Conservation (phyloP, 1,139 yeast genomes). For the Chernovozyma aurita region DNA sequence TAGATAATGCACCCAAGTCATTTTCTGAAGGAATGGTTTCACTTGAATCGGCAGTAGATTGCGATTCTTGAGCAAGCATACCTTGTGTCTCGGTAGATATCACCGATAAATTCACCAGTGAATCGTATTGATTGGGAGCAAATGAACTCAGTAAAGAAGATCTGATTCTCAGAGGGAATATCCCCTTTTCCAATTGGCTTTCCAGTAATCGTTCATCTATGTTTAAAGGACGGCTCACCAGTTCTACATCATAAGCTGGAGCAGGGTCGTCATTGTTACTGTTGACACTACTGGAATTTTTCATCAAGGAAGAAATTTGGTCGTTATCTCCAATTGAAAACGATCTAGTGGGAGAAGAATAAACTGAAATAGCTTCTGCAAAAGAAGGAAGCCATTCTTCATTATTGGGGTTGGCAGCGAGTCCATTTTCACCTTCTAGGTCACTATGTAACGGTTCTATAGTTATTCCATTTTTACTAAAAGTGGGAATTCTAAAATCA, state of each 20-base stretch:
- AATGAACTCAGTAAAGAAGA: constrained; percentile 24
- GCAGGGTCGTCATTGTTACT: constrained; percentile 30
- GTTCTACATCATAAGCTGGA: constrained; percentile 30
- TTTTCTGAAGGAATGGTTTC: neutral
- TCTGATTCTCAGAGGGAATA: constrained; percentile 11
- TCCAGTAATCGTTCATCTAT: constrained; percentile 21
- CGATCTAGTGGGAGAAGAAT: constrained; percentile 32
- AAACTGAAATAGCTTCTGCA: constrained; percentile 48
- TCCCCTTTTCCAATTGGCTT: neutral
- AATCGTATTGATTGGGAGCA: constrained; percentile 13
- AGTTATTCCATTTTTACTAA: constrained; percentile 33
- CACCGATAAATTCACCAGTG: constrained; percentile 3
- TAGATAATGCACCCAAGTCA: neutral
- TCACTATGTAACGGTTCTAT: constrained; percentile 25
- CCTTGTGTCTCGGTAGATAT: no score
- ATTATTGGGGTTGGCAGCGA: constrained; percentile 10
- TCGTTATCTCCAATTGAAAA: constrained; percentile 30
- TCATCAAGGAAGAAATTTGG: constrained; percentile 28
- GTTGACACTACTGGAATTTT: no score
- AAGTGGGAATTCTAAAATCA: constrained; percentile 9
- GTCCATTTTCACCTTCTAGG: constrained; percentile 8
- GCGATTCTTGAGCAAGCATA: no score
- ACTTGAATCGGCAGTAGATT: no score
- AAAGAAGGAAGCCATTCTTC: constrained; percentile 48
- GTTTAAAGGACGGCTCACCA: constrained; percentile 9